Conservation (phyloP, 129 eudicot species). For the Flaveria robusta region DNA sequence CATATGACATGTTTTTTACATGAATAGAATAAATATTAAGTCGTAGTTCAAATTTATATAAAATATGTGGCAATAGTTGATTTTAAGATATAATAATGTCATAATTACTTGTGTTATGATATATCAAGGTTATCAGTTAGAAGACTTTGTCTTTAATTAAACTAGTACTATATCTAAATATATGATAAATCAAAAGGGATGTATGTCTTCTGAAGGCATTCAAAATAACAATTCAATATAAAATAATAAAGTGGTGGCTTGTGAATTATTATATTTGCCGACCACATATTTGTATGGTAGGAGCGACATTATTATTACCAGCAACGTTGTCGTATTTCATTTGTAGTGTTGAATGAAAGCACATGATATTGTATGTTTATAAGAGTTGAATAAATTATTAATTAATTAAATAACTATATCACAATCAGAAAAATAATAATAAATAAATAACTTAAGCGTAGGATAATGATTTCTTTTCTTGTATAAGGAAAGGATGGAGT, state of each 20-base stretch:
- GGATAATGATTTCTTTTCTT: background rate
- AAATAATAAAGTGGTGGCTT: slow-evolving; percentile 22
- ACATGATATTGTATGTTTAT: slow-evolving; percentile 17
- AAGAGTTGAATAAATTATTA: background rate
- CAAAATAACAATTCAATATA: background rate
- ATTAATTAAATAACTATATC: background rate
- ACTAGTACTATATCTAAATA: background rate
- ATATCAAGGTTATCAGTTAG: background rate
- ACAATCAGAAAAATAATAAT: background rate
- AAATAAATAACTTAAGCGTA: background rate
- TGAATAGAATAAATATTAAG: background rate
- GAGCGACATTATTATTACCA: slow-evolving; percentile 26
- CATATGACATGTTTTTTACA: background rate
- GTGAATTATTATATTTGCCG: slow-evolving; percentile 33
- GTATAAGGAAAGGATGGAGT: background rate
- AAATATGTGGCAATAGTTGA: background rate
- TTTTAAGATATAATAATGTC: background rate
- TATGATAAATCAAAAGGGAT: background rate
- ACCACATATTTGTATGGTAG: slow-evolving; percentile 40
- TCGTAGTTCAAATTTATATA: background rate
- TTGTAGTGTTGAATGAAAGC: slow-evolving; percentile 21
- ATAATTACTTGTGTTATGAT: background rate
- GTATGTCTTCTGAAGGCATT: background rate
- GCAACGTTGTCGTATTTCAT: slow-evolving; percentile 30
- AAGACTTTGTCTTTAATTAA: background rate